These are phyloP conservation scores for Wickerhamiella infanticola DNA, from an alignment of 1,139 yeast genomes.

Conservation along the genomic window DNA sequence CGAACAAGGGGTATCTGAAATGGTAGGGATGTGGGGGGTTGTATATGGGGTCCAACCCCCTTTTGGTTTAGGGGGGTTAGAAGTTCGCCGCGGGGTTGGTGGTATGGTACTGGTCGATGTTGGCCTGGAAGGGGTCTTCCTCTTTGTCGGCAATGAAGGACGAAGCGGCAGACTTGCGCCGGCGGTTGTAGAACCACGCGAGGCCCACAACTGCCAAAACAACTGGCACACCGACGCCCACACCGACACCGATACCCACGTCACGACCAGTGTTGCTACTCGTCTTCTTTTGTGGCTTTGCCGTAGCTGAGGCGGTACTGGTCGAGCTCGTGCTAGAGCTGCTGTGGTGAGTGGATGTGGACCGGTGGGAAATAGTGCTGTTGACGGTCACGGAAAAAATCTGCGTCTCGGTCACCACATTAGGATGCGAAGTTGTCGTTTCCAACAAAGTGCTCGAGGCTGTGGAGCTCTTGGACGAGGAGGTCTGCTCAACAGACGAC, in stretches of 20 bases:
- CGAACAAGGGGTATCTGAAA: too few relatives aligned
- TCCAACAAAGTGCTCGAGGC: neutral
- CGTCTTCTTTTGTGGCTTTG: neutral
- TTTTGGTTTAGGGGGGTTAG: constrained; percentile 8
- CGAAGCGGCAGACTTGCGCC: constrained; percentile 9
- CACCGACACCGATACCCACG: constrained; percentile 19
- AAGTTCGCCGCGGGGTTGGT: constrained; percentile 26
- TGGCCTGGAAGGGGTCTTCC: constrained; percentile 25
- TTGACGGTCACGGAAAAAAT: neutral
- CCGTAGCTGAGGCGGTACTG: neutral
- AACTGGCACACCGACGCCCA: constrained; percentile 20
- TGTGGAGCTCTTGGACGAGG: neutral
- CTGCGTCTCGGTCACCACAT: neutral
- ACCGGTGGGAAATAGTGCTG: neutral
- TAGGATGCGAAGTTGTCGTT: neutral
- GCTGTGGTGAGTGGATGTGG: neutral
- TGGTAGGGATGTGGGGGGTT: too few relatives aligned
- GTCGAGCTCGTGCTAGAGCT: constrained; percentile 1
- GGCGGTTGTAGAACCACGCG: constrained; percentile 7
- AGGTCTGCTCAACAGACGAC: neutral
- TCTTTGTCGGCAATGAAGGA: constrained; percentile 14
- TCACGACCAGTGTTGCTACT: constrained; percentile 11
- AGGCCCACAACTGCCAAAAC: constrained; percentile 13
- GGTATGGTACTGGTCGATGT: constrained; percentile 26
- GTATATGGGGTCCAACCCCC: too few relatives aligned